Conservation (phyloP, 257 asterid genomes). For the Leonotis leonurus region DNA sequence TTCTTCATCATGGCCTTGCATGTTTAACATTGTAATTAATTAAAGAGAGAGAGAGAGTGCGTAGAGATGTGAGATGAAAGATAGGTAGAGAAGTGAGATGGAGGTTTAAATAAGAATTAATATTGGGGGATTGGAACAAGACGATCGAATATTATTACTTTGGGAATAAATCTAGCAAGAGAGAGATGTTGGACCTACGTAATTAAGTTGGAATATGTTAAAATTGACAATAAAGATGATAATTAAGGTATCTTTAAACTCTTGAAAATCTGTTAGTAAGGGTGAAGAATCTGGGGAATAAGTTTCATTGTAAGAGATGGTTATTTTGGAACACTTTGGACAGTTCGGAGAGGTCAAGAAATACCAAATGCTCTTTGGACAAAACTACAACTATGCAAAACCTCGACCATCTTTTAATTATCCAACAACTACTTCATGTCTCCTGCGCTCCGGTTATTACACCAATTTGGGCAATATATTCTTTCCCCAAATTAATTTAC, state of each 20-base stretch:
- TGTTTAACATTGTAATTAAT: slow-evolving; percentile 25
- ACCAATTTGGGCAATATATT: too few relatives aligned
- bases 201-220: neutral
- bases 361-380: slow-evolving; percentile 16
- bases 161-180: too few relatives aligned
- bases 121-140: slow-evolving; percentile 19
- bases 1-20: slow-evolving; percentile 53
- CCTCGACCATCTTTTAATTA: too few relatives aligned
- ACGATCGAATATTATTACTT: too few relatives aligned
- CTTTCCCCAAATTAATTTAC: too few relatives aligned
- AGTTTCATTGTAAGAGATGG: slow-evolving; percentile 4
- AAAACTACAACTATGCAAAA: too few relatives aligned
- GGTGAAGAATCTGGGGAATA: slow-evolving; percentile 19
- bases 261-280: slow-evolving; percentile 9
- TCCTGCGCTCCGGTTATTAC: too few relatives aligned
- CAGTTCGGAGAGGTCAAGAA: slow-evolving; percentile 39
- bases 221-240: slow-evolving; percentile 20
- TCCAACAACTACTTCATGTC: too few relatives aligned
- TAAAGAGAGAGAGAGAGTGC: too few relatives aligned
- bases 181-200: too few relatives aligned
- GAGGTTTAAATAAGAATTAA: slow-evolving; percentile 23
- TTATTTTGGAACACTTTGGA: slow-evolving; percentile 15
- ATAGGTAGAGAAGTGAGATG: slow-evolving; percentile 1
- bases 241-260: slow-evolving; percentile 28
- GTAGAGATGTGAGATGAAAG: neutral